Evolutionary conservation across 2,329 filamentous ascomycete genomes (phyloP).

Genomic region (Talaromyces sp.): DNA sequence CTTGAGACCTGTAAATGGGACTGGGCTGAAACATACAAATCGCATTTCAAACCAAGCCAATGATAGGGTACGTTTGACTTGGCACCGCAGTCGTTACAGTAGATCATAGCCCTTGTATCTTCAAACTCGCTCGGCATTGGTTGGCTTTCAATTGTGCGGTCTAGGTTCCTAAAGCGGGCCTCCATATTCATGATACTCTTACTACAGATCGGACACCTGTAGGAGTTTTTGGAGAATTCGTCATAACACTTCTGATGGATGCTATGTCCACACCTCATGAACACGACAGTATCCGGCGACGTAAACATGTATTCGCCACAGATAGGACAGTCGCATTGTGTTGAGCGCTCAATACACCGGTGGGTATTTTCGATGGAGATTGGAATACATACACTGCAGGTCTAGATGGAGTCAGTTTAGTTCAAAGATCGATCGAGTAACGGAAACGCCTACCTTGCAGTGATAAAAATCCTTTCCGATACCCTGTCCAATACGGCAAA

Average conservation of each 20-base stretch:
- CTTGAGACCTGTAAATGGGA: background rate
- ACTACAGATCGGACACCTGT: slow-evolving; percentile 95
- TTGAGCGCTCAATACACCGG: slow-evolving; percentile 90
- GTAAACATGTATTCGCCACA: slow-evolving; percentile 97
- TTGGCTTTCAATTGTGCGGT: slow-evolving; percentile 79
- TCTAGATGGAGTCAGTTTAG: slow-evolving; percentile 47
- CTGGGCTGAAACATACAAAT: slow-evolving; percentile 40
- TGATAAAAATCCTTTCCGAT: slow-evolving; percentile 97
- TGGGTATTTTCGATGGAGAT: slow-evolving; percentile 82
- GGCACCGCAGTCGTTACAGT: slow-evolving; percentile 92
- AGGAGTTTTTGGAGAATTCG: slow-evolving; percentile 82
- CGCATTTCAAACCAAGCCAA: slow-evolving; percentile 91
- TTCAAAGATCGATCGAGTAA: background rate
- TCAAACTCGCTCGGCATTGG: slow-evolving; percentile 86
- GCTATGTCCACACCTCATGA: slow-evolving; percentile 93
- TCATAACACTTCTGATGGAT: slow-evolving; percentile 89
- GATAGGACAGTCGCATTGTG: slow-evolving; percentile 93
- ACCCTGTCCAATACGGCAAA: slow-evolving; percentile 85
- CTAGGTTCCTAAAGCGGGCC: slow-evolving; percentile 84
- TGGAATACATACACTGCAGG: slow-evolving; percentile 89
- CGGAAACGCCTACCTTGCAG: slow-evolving; percentile 68
- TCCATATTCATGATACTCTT: slow-evolving; percentile 99
- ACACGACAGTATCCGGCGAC: slow-evolving; percentile 80
- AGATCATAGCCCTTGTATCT: slow-evolving; percentile 74
- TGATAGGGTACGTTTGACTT: slow-evolving; percentile 86